Conservation (phyloP, 108 stramenopile species). For the Nitzschia sp. region DNA sequence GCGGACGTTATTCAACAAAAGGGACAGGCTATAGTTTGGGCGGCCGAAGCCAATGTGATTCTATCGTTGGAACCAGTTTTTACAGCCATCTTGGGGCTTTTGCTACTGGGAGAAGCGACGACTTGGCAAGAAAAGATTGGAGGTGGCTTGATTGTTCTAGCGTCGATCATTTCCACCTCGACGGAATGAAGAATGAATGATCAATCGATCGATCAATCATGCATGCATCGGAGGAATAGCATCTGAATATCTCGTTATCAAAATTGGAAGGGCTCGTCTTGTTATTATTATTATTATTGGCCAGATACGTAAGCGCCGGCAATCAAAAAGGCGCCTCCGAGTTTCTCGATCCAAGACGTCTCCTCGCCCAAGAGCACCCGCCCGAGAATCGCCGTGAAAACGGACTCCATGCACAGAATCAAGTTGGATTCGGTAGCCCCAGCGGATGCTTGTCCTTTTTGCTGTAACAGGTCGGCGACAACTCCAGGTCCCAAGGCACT, state of each 20-base stretch:
- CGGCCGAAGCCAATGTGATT: constrained; percentile 69
- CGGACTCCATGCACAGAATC: constrained; percentile 50
- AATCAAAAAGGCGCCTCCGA: constrained; percentile 40
- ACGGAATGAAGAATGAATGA: background rate
- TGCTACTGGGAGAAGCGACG: constrained; percentile 53
- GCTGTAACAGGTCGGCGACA: constrained; percentile 61
- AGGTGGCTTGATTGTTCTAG: constrained; percentile 36
- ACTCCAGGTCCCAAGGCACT: constrained; percentile 58
- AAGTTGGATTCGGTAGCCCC: constrained; percentile 60
- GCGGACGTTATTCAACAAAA: constrained; percentile 67
- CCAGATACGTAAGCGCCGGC: constrained; percentile 6
- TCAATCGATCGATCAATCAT: too few species aligned
- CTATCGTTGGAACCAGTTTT: constrained; percentile 61
- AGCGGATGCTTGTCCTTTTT: constrained; percentile 50
- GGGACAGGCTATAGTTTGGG: constrained; percentile 45
- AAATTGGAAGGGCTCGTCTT: too few species aligned
- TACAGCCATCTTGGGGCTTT: constrained; percentile 50
- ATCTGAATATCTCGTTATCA: too few species aligned
- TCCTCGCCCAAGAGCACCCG: constrained; percentile 47
- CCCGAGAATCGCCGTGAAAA: constrained; percentile 56
- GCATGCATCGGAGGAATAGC: too few species aligned
- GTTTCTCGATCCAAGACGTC: constrained; percentile 38
- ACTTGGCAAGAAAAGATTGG: constrained; percentile 49
- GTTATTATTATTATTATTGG: background rate
- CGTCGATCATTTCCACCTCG: constrained; percentile 18